phyloP scores from a whole-genome alignment of 1,284 basidiomycete species.

The Ceratobasidium sp. region DNA sequence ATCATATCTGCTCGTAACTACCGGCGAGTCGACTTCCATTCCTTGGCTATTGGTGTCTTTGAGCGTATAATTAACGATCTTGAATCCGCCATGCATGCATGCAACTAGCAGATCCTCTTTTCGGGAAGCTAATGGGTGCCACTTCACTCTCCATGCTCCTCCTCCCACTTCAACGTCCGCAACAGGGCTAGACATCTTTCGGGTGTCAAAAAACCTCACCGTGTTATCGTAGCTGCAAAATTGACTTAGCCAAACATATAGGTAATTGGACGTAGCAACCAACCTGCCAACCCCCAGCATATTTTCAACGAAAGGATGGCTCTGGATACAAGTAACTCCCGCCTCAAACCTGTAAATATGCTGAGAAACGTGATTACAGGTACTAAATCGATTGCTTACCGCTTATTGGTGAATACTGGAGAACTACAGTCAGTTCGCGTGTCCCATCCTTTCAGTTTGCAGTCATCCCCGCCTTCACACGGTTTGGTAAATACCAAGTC shows the following conservation, averaged over 20 bases:
- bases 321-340: constrained; percentile 92
- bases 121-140: constrained; percentile 79
- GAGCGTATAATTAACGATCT: constrained; percentile 69
- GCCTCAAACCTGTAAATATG: constrained; percentile 77
- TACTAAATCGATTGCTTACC: constrained; percentile 58
- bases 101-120: constrained; percentile 83
- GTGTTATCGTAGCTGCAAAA: constrained; percentile 82
- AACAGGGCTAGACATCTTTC: constrained; percentile 72
- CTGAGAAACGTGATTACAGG: neutral
- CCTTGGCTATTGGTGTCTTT: constrained; percentile 45
- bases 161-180: constrained; percentile 79
- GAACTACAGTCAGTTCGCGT: constrained; percentile 68
- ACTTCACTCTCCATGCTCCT: constrained; percentile 95
- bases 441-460: constrained; percentile 93
- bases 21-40: constrained; percentile 50
- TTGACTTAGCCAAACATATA: neutral
- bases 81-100: constrained; percentile 98
- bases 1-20: constrained; percentile 73
- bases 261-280: constrained; percentile 44
- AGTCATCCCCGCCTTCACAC: constrained; percentile 87
- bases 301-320: constrained; percentile 81
- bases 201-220: constrained; percentile 85
- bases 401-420: constrained; percentile 78
- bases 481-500: neutral
- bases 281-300: constrained; percentile 92